phyloP scores from a whole-genome alignment of 208 protist genomes.

The Endotrypanum monterogeii region DNA sequence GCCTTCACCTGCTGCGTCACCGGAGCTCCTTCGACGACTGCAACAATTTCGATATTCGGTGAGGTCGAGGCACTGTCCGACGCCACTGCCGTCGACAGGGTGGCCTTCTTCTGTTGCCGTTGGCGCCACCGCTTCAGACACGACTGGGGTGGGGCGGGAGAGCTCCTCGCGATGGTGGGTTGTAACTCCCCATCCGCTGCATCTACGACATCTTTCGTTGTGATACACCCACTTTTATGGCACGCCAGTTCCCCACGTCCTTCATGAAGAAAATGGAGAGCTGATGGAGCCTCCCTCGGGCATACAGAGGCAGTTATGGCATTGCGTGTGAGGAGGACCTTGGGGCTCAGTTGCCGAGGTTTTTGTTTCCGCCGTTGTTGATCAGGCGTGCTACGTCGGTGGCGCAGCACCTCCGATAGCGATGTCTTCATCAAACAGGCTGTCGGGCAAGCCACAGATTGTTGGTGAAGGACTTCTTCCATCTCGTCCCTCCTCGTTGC shows the following conservation, averaged over 20 bases:
- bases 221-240: not conserved
- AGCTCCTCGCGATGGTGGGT: not conserved
- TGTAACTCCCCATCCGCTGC: not conserved
- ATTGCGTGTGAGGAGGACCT: not conserved
- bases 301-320: not conserved
- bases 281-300: not conserved
- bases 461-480: too few species aligned
- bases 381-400: not conserved
- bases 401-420: not conserved
- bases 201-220: not conserved
- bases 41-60: not conserved
- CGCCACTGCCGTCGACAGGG: not conserved
- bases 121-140: constrained; percentile 26
- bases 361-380: not conserved
- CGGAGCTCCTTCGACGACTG: not conserved
- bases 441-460: not conserved
- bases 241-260: not conserved
- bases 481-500: not conserved
- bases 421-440: not conserved
- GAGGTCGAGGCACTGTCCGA: not conserved
- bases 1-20: not conserved
- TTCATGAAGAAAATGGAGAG: not conserved
- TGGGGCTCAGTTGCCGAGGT: not conserved
- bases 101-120: constrained; percentile 12
- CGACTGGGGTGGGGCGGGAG: constrained; percentile 13